Percentiles rank a stretch among this genome's conserved stretches.
Conservation (phyloP, 164 flowering plant genomes). For the Vitis riparia region DNA sequence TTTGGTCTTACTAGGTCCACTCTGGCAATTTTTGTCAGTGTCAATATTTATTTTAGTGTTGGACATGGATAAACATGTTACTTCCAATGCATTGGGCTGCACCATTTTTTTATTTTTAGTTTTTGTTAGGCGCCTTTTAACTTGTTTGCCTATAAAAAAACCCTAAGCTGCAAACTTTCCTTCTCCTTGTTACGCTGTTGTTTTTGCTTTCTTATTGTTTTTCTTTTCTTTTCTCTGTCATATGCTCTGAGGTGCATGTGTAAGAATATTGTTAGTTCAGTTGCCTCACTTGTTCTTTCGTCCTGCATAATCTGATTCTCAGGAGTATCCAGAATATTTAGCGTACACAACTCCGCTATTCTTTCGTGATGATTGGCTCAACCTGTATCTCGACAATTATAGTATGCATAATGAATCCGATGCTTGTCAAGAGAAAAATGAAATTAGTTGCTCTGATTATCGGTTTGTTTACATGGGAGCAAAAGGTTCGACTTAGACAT, state of each 20-base stretch:
- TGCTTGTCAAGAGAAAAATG: conserved; percentile 42
- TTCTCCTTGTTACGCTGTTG: not conserved
- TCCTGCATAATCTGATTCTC: conserved; percentile 28
- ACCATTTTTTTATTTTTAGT: too few relatives aligned
- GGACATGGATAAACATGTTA: too few relatives aligned
- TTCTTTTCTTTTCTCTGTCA: not conserved
- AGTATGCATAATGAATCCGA: conserved; percentile 68
- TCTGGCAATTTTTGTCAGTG: too few relatives aligned
- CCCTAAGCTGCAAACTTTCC: not conserved
- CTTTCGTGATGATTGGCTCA: conserved; percentile 94
- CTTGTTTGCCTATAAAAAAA: too few relatives aligned
- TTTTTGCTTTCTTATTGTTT: not conserved
- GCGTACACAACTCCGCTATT: conserved; percentile 76
- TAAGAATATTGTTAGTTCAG: not conserved
- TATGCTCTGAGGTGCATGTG: not conserved
- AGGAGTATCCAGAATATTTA: conserved; percentile 87
- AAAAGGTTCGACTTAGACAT: conserved; percentile 62
- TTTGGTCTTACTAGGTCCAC: too few relatives aligned
- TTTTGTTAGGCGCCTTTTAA: too few relatives aligned
- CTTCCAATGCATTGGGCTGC: too few relatives aligned
- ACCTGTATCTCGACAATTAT: conserved; percentile 81
- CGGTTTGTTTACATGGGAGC: conserved; percentile 99
- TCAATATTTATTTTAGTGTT: too few relatives aligned
- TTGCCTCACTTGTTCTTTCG: conserved; percentile 13
- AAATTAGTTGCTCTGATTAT: conserved; percentile 89